These are phyloP conservation scores for Microdochium bolleyi DNA, from an alignment of 2,329 filamentous ascomycete genomes.

Conservation along the genomic window DNA sequence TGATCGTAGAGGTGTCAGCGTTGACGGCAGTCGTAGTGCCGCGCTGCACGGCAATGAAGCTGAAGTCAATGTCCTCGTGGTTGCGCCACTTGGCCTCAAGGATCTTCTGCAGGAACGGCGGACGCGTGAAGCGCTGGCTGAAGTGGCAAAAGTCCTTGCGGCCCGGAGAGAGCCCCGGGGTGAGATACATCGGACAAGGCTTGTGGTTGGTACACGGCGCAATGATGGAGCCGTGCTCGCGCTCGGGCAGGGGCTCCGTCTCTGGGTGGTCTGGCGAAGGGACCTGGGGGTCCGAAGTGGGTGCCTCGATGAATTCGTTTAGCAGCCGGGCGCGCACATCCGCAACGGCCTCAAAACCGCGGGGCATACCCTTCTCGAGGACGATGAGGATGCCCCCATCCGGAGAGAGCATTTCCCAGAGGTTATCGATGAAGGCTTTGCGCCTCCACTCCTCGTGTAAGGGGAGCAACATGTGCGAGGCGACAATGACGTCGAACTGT, in stretches of 20 bases:
- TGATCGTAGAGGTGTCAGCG: neutral
- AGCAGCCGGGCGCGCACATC: conserved; percentile 75
- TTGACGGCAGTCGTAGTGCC: conserved; percentile 38
- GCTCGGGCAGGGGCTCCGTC: conserved; percentile 27
- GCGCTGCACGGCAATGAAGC: conserved; percentile 78
- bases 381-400: conserved; percentile 81
- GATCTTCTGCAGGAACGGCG: conserved; percentile 71
- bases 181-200: conserved; percentile 80
- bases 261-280: conserved; percentile 31
- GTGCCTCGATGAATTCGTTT: conserved; percentile 49
- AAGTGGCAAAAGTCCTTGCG: conserved; percentile 91
- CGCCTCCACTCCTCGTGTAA: conserved; percentile 69
- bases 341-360: conserved; percentile 87
- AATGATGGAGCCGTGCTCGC: conserved; percentile 56
- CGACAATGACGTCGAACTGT: conserved; percentile 82
- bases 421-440: conserved; percentile 73
- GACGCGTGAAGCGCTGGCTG: conserved; percentile 78
- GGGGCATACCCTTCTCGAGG: conserved; percentile 83
- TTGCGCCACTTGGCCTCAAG: conserved; percentile 63
- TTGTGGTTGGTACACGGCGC: conserved; percentile 84
- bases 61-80: conserved; percentile 86
- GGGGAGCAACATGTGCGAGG: conserved; percentile 73
- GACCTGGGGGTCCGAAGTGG: conserved; percentile 16
- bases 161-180: conserved; percentile 60
- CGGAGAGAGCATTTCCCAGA: conserved; percentile 80